Percentiles rank a stretch among this genome's conserved stretches.
phyloP scores from a whole-genome alignment of 495 filamentous ascomycete species.

The Alectoria sarmentosa region DNA sequence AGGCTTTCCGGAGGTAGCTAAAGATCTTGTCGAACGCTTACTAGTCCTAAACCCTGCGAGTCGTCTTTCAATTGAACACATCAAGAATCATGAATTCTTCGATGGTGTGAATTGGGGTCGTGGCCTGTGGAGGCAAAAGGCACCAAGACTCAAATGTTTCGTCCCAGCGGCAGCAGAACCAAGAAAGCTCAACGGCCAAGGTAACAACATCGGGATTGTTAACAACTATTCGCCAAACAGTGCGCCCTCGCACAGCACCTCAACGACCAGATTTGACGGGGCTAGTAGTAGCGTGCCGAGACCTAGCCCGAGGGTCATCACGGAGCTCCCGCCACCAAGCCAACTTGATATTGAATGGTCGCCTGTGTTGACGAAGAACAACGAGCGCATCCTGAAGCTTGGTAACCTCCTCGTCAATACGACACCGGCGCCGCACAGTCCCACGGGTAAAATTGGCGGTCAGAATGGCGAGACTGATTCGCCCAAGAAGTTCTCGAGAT shows the following conservation, averaged over 20 bases:
- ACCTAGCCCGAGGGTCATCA: conserved; percentile 76
- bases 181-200: conserved; percentile 69
- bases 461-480: conserved; percentile 49
- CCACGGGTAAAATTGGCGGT: conserved; percentile 56
- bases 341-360: conserved; percentile 99
- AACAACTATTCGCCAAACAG: conserved; percentile 38
- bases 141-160: conserved; percentile 82
- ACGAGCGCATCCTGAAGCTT: conserved; percentile 91
- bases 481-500: conserved; percentile 80
- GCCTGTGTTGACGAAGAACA: conserved; percentile 80
- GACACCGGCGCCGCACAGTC: conserved; percentile 60
- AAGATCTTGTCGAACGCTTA: conserved; percentile 85
- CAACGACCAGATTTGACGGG: conserved; percentile 31
- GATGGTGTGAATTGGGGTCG: conserved; percentile 82
- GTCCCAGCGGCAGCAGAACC: conserved; percentile 71
- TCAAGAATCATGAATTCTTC: conserved; percentile 97
- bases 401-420: conserved; percentile 82
- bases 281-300: conserved; percentile 44
- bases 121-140: conserved; percentile 82
- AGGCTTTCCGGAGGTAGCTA: conserved; percentile 82
- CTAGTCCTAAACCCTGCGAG: conserved; percentile 84
- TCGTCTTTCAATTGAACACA: conserved; percentile 88
- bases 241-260: conserved; percentile 41
- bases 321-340: conserved; percentile 89
- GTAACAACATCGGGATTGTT: conserved; percentile 22